phyloP scores from a whole-genome alignment of 192 early-diverging fungal genomes.

The Diversispora epigaea region DNA sequence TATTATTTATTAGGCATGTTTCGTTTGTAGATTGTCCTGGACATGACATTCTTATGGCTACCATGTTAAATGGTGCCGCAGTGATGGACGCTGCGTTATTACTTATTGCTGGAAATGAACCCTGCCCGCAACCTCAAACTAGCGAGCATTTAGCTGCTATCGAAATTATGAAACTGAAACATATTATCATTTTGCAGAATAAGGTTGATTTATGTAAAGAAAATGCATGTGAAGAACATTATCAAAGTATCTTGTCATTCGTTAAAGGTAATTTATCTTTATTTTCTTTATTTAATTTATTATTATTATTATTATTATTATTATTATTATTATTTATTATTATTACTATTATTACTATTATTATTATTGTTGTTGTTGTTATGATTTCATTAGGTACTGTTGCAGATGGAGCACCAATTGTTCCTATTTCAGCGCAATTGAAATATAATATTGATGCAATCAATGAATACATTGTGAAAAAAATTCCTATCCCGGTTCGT shows the following conservation, averaged over 20 bases:
- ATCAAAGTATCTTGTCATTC: slow-evolving; percentile 89
- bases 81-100: slow-evolving; percentile 99
- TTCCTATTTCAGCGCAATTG: slow-evolving; percentile 97
- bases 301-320: slow-evolving; percentile 22
- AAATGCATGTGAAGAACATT: slow-evolving; percentile 82
- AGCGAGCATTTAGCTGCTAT: slow-evolving; percentile 98
- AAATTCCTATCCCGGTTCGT: slow-evolving; percentile 91
- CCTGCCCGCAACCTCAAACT: slow-evolving; percentile 98
- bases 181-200: slow-evolving; percentile 98
- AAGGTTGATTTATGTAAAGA: slow-evolving; percentile 98
- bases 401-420: slow-evolving; percentile 91
- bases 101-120: slow-evolving; percentile 96
- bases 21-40: slow-evolving; percentile 99
- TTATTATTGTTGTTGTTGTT: not conserved
- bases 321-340: not conserved
- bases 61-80: slow-evolving; percentile 98
- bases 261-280: slow-evolving; percentile 63
- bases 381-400: slow-evolving; percentile 58
- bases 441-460: slow-evolving; percentile 99
- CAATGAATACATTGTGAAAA: slow-evolving; percentile 95
- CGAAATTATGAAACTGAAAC: slow-evolving; percentile 97
- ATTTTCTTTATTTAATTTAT: not conserved
- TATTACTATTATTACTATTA: not conserved
- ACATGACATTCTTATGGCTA: slow-evolving; percentile 99
- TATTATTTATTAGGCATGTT: slow-evolving; percentile 68